Conservation (phyloP, 441 rosid species). For the Kokia cookei region DNA sequence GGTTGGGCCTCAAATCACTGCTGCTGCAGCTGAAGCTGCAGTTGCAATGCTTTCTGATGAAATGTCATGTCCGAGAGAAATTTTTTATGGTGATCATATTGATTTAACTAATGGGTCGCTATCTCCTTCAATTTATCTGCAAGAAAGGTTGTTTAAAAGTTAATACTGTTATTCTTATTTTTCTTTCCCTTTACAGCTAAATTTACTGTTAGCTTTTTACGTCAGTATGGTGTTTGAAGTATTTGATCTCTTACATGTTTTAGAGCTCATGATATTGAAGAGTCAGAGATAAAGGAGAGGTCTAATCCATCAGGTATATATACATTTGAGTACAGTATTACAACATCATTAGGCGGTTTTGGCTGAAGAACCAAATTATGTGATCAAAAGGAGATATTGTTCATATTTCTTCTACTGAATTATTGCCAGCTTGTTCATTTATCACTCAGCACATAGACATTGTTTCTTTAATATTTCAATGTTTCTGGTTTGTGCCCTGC, state of each 20-base stretch:
- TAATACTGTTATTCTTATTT: background rate
- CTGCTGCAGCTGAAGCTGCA: conserved; percentile 84
- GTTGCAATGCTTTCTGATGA: conserved; percentile 68
- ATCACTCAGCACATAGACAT: background rate
- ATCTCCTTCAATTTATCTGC: conserved; percentile 22
- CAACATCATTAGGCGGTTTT: background rate
- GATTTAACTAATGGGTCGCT: conserved; percentile 20
- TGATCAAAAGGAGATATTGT: background rate
- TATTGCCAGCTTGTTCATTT: background rate
- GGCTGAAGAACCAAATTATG: background rate
- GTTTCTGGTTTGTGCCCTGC: background rate
- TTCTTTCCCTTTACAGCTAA: background rate
- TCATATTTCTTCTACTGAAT: background rate
- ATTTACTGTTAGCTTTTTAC: conserved; percentile 1
- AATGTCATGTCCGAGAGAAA: conserved; percentile 63
- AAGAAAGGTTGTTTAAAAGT: conserved; percentile 37
- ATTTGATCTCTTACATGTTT: conserved; percentile 13
- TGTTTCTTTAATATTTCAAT: background rate
- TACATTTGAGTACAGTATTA: background rate
- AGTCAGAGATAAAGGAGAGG: conserved; percentile 32
- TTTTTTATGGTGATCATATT: conserved; percentile 36
- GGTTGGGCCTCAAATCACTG: conserved; percentile 57
- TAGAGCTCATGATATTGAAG: conserved; percentile 41
- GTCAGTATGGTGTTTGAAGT: background rate
- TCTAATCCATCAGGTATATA: conserved; percentile 36